phyloP scores from a whole-genome alignment of 2,329 filamentous ascomycete species.

The Phialophora chinensis region DNA sequence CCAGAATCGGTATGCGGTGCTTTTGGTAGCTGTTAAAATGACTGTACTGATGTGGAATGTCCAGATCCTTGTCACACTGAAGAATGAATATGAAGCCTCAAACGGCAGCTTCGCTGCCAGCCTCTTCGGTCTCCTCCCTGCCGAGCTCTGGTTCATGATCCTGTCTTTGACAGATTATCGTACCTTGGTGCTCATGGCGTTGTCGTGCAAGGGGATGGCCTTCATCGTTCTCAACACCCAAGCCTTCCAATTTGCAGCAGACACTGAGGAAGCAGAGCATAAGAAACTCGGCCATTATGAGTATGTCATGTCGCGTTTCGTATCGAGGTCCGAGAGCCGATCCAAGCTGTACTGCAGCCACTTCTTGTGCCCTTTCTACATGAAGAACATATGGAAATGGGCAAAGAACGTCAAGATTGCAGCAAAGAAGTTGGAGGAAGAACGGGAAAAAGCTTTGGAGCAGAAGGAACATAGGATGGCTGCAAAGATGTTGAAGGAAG shows the following conservation, averaged over 20 bases:
- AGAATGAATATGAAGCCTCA: not conserved
- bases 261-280: not conserved
- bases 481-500: not conserved
- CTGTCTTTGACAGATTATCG: not conserved
- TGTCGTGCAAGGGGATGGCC: not conserved
- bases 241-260: not conserved
- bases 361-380: not conserved
- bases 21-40: not conserved
- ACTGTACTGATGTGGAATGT: not conserved
- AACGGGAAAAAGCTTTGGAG: not conserved
- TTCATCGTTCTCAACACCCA: not conserved
- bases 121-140: not conserved
- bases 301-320: not conserved
- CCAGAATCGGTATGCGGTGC: not conserved
- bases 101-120: not conserved
- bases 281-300: not conserved
- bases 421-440: not conserved
- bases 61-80: not conserved
- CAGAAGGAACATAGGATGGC: not conserved
- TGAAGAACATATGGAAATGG: not conserved
- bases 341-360: not conserved
- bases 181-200: not conserved
- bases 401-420: not conserved
- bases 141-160: not conserved
- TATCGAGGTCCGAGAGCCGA: not conserved